Evolutionary conservation across 805 yeast genomes (phyloP), one percentile per base, ranked within the genome.

Genomic region (Kodamaea kakaduensis): DNA sequence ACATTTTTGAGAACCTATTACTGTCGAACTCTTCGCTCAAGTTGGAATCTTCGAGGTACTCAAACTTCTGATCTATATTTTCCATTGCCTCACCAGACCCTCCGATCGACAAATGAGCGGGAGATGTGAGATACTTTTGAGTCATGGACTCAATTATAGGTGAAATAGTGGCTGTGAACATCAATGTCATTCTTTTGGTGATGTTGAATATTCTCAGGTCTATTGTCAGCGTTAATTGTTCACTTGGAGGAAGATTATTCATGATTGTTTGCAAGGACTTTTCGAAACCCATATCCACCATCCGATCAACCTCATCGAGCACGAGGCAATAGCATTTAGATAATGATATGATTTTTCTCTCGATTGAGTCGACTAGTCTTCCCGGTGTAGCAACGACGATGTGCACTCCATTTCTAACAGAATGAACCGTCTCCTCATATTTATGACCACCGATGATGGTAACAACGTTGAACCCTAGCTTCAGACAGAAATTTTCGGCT

Each of bases 81-180:
- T 79, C 86, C 17, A 72, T 77, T 2, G 83, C 81, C 35, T 74
- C 75, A 7, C 82, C 81, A 3, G 77, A 67, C 16, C 71, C 71
- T 6, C 95, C 95, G 30, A 90, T 73, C 22, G 75, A 73, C 3
- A 84, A 75, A 22, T 69, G 71, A 0, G 75, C 81, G 0, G 95
- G 89, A 4, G 71, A 59, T 0, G 57, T 51, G 31, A 89, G 62
- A 51, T 84, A 85, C 13, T 70, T 68, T n/a, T 64, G 56, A 0
- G 93, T 77, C 32, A 90, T 58, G 34, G 67, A 69, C 51, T 84
- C 87, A 26, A 88, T 79, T 1, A 77, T 69, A 0, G 78, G 71
- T 0, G 95, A 84, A 77, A 90, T 79, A 0, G 98, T 93, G 0
- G 97, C 97, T 0, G 97, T 85, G 58, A 86, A 90, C 96, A 90